Base-by-base conservation (phyloP, 1,284 basidiomycete species). In the Porodaedalea pini region DNA sequence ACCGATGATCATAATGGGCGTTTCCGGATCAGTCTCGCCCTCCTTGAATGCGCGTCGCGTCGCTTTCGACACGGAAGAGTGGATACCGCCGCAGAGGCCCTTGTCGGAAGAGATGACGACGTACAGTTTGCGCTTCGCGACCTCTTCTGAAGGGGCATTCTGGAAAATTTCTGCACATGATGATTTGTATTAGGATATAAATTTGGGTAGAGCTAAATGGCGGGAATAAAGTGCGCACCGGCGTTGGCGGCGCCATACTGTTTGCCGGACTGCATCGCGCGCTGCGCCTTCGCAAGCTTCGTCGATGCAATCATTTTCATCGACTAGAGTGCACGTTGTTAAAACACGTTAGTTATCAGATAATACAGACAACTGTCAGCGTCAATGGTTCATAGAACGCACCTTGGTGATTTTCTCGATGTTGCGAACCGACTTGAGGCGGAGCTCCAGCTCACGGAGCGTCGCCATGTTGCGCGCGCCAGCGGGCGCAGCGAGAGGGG, bases 271-370 rank as follows among this genome's bases (percentile, higher is more conserved):
- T 79, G 77, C 94, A 99, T 98, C 64, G 96, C 94, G 68, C 88
- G 83, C 80, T 95, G 92, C 58, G 96, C 95, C 78, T 96, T 96
- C 71, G 86, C 85, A 58, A 99, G 86, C 76, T 97, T 96, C 61
- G 95, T 98, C 56, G 96, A 97, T 59, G 96, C 97, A 82, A 98
- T 97, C 83, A 95, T 93, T 83, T 98, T 98, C 96, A 98, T 99
- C 58, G 95, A 98, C 93, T 97, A 68, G 19, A 50, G 31, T 27
- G 29, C 17, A 39, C n/a, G n/a, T n/a, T n/a, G n/a, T n/a, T n/a
- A n/a, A n/a, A n/a, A n/a, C n/a, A n/a, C n/a, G n/a, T n/a, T n/a
- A n/a, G n/a, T n/a, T n/a, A n/a, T n/a, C n/a, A n/a, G n/a, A n/a
- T n/a, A n/a, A n/a, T n/a, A n/a, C n/a, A n/a, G n/a, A n/a, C n/a